Conservation (phyloP, 1,284 basidiomycete genomes). For the Puccinia polysora region DNA sequence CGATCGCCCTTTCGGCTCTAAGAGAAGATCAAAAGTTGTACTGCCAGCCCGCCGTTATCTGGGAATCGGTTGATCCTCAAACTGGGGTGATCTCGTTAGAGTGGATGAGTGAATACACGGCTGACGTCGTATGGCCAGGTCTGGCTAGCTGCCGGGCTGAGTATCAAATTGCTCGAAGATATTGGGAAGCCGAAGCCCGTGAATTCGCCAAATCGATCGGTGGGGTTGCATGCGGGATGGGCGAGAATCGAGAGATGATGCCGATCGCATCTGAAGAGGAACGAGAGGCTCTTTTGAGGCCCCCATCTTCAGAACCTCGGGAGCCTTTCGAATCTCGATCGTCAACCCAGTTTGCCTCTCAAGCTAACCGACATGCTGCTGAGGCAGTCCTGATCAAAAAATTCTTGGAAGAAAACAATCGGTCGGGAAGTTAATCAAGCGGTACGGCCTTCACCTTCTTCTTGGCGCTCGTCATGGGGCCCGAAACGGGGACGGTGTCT, state of each 20-base stretch:
- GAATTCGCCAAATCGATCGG: background rate
- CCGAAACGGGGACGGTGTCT: no score
- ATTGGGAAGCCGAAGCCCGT: constrained; percentile 34
- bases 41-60: constrained; percentile 19
- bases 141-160: constrained; percentile 15
- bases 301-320: background rate
- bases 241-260: constrained; percentile 16
- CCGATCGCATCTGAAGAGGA: background rate
- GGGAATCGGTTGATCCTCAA: constrained; percentile 8
- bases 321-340: background rate
- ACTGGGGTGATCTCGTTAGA: constrained; percentile 4
- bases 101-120: constrained; percentile 41
- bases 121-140: constrained; percentile 34
- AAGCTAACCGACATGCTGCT: constrained; percentile 4
- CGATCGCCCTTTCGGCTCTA: background rate
- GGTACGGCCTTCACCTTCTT: no score
- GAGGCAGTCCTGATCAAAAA: constrained; percentile 30
- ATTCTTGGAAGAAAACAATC: constrained; percentile 29
- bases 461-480: no score
- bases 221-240: constrained; percentile 22
- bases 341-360: background rate
- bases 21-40: constrained; percentile 2
- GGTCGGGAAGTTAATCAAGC: no score
- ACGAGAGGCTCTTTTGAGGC: background rate
- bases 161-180: background rate